phyloP scores from a whole-genome alignment of 306 rosid genomes.

The Mucuna pruriens region DNA sequence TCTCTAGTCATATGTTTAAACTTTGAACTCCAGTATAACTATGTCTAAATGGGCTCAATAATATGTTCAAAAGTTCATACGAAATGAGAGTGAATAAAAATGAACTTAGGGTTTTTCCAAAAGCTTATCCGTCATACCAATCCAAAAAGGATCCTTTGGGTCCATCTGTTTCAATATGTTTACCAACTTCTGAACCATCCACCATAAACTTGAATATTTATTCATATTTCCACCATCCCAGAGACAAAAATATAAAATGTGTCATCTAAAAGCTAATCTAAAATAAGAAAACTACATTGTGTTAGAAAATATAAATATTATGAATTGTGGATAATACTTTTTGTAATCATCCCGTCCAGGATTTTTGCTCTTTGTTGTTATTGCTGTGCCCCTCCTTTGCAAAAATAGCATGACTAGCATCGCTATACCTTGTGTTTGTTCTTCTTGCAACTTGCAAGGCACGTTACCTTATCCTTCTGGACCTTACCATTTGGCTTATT shows the following conservation, averaged over 20 bases:
- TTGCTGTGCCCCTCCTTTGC: too few relatives aligned
- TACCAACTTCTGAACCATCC: constrained; percentile 79
- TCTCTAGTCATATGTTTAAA: background rate
- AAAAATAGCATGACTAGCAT: too few relatives aligned
- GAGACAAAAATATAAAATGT: background rate
- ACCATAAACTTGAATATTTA: constrained; percentile 74
- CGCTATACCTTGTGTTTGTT: too few relatives aligned
- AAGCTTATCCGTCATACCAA: constrained; percentile 77
- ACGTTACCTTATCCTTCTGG: too few relatives aligned
- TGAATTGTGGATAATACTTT: constrained; percentile 52
- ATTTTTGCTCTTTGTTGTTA: too few relatives aligned
- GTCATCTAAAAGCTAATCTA: constrained; percentile 1
- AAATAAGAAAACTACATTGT: background rate
- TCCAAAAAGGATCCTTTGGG: constrained; percentile 72
- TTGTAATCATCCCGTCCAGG: constrained; percentile 95
- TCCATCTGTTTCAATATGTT: constrained; percentile 76
- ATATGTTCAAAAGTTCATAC: background rate
- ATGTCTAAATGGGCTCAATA: background rate
- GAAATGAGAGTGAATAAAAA: background rate
- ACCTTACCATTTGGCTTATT: too few relatives aligned
- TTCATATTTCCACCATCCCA: constrained; percentile 24
- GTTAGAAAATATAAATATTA: background rate
- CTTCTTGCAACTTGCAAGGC: too few relatives aligned
- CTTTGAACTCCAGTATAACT: background rate
- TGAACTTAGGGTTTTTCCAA: constrained; percentile 76